Conservation (phyloP, 2,329 filamentous ascomycete species). For the Exophiala mesophila region DNA sequence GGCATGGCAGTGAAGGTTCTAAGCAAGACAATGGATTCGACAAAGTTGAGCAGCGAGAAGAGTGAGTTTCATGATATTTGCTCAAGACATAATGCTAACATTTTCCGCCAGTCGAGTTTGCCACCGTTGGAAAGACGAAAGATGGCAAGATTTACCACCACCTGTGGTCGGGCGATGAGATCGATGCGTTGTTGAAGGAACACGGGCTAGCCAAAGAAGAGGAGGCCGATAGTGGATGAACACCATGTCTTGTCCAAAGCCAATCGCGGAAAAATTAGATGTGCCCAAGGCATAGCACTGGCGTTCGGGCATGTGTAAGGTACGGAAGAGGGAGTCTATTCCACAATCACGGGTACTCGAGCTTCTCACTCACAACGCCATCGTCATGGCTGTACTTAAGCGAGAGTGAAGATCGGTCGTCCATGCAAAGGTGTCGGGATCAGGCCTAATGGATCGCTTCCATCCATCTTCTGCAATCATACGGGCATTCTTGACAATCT, state of each 20-base stretch:
- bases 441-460: too few species aligned
- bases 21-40: constrained; percentile 99
- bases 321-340: too few species aligned
- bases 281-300: constrained; percentile 21
- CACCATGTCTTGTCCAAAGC: neutral
- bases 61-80: constrained; percentile 55
- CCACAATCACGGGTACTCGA: too few species aligned
- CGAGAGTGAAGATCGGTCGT: too few species aligned
- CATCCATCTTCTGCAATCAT: constrained; percentile 50
- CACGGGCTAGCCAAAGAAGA: constrained; percentile 90
- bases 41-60: constrained; percentile 98
- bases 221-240: constrained; percentile 54
- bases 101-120: constrained; percentile 75
- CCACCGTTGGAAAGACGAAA: constrained; percentile 92
- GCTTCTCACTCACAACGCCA: too few species aligned
- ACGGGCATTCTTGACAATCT: constrained; percentile 48
- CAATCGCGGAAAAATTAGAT: constrained; percentile 7
- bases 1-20: constrained; percentile 96
- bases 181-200: constrained; percentile 87
- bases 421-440: too few species aligned
- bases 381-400: too few species aligned
- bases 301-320: too few species aligned
- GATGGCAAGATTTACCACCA: constrained; percentile 97
- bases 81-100: constrained; percentile 16
- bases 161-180: constrained; percentile 95